Evolutionary conservation across 352 stramenopile genomes (phyloP).

Genomic region (Pythium dissotocum): DNA sequence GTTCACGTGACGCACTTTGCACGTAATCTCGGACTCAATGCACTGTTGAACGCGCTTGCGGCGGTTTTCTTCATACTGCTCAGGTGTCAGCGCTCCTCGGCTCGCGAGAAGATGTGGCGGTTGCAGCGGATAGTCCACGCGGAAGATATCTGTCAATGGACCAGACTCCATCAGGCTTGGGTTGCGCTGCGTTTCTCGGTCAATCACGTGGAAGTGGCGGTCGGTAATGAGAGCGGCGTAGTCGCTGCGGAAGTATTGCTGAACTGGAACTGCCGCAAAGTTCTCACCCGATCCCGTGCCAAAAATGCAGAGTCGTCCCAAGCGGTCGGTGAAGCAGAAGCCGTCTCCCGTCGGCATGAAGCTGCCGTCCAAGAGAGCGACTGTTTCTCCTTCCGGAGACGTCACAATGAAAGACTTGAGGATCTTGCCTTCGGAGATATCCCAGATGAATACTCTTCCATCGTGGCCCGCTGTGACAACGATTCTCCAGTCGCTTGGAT

Average conservation of each 20-base stretch:
- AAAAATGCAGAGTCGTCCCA: slow-evolving; percentile 54
- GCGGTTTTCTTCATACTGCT: slow-evolving; percentile 66
- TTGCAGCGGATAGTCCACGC: slow-evolving; percentile 72
- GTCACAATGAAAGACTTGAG: slow-evolving; percentile 36
- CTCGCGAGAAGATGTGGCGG: slow-evolving; percentile 61
- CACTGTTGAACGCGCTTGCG: slow-evolving; percentile 63
- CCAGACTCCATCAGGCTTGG: slow-evolving; percentile 86
- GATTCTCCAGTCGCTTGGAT: slow-evolving; percentile 49
- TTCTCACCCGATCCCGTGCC: slow-evolving; percentile 43
- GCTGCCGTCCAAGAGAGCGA: slow-evolving; percentile 43
- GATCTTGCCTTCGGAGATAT: slow-evolving; percentile 41
- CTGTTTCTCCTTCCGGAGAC: slow-evolving; percentile 36
- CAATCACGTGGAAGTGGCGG: slow-evolving; percentile 85
- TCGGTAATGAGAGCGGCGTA: slow-evolving; percentile 90
- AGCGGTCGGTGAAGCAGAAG: slow-evolving; percentile 54
- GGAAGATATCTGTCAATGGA: slow-evolving; percentile 73
- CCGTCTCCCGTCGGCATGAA: slow-evolving; percentile 44
- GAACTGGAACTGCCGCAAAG: slow-evolving; percentile 34
- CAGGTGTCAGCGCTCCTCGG: slow-evolving; percentile 30
- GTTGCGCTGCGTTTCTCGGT: slow-evolving; percentile 84
- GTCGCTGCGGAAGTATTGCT: slow-evolving; percentile 90
- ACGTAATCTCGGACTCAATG: slow-evolving; percentile 66
- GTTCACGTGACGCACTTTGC: slow-evolving; percentile 50
- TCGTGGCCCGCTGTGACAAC: slow-evolving; percentile 60
- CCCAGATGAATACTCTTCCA: slow-evolving; percentile 57